These are phyloP conservation scores for Daldinia caldariorum DNA, from an alignment of 495 filamentous ascomycete species.

Conservation along the genomic window DNA sequence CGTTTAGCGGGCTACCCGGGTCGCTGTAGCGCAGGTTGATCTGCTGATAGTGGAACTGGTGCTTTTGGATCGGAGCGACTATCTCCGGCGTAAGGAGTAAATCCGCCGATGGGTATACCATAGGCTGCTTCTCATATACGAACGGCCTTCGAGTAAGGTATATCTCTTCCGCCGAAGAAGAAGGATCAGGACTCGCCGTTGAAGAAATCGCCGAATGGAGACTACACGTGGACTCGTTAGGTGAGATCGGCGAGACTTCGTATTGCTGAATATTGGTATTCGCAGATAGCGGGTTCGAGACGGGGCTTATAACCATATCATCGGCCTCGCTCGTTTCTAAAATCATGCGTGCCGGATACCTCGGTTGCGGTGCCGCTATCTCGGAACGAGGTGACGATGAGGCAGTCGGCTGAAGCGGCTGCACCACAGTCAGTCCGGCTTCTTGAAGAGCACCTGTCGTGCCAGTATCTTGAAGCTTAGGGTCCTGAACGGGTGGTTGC, in stretches of 20 bases:
- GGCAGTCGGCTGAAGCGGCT: slow-evolving; percentile 8
- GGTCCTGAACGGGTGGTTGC: not conserved
- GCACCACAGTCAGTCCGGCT: slow-evolving; percentile 16
- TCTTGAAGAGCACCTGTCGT: slow-evolving; percentile 12
- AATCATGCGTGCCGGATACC: slow-evolving; percentile 20
- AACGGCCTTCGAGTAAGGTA: not conserved
- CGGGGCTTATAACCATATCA: slow-evolving; percentile 26
- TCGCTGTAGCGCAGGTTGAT: slow-evolving; percentile 39
- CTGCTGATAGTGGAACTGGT: slow-evolving; percentile 21
- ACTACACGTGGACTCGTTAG: slow-evolving; percentile 14
- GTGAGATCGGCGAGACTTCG: slow-evolving; percentile 38
- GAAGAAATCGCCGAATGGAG: slow-evolving; percentile 15
- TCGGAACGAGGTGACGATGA: not conserved
- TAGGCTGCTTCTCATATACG: slow-evolving; percentile 1
- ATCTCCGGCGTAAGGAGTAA: not conserved
- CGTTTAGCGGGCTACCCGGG: slow-evolving; percentile 34
- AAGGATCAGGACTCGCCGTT: slow-evolving; percentile 9
- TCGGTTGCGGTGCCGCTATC: slow-evolving; percentile 29
- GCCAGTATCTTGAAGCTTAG: not conserved
- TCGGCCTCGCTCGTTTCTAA: slow-evolving; percentile 5
- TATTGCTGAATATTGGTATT: slow-evolving; percentile 11
- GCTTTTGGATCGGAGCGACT: not conserved
- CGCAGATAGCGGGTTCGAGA: slow-evolving; percentile 19
- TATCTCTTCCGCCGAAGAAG: slow-evolving; percentile 2
- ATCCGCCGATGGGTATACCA: slow-evolving; percentile 12